Base-by-base conservation (phyloP, 768 basidiomycete genomes). In the Rickenella mellea region DNA sequence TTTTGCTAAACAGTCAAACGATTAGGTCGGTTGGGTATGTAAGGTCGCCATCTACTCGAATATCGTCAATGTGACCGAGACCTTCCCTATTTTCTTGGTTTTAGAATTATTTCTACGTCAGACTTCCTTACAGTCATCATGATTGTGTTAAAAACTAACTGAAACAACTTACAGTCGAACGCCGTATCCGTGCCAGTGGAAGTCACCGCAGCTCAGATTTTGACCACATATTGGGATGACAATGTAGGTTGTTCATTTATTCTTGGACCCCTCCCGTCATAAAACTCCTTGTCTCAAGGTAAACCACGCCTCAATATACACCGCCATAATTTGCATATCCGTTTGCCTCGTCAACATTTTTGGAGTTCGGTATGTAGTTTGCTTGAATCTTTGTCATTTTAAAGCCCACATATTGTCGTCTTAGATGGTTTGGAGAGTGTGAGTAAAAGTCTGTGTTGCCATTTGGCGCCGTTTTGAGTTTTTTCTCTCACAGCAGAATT, bases 181-280 rank as follows among this genome's bases (percentile, higher is more conserved):
- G 64, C 62, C n/a, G 77, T 82, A 41, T 70, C 79, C 1, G 67
- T 76, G 0, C 83, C 83, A 7, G 76, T 79, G n/a, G 84, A 87
- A 62, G 70, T 90, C 42, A 77, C 78, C 1, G 85, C 84, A 1
- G 76, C 81, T 7, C 70, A 74, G 11, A 70, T 88, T 39, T 58
- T 90, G 8, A 64, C 88, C 43, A 67, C 73, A 5, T 87, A 78
- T 63, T 88, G 85, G 84, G 79, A 83, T 58, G 48, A 60, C 22
- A 64, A 80, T 49, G 78, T 79, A 46, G 43, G 67, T 57, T 5
- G 27, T 27, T 33, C 12, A 15, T 5, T 25, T n/a, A 31, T 4
- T 36, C 44, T 38, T 28, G 9, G 25, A 28, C 35, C 20, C 31
- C 11, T 27, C 25, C 28, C 42, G 15, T 21, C 14, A 15, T 20